A percentile compares a stretch with the other conserved stretches of the same genome.
These are phyloP conservation scores for Heliosperma pusillum DNA, from an alignment of 148 eudicot genomes.

Conservation along the genomic window DNA sequence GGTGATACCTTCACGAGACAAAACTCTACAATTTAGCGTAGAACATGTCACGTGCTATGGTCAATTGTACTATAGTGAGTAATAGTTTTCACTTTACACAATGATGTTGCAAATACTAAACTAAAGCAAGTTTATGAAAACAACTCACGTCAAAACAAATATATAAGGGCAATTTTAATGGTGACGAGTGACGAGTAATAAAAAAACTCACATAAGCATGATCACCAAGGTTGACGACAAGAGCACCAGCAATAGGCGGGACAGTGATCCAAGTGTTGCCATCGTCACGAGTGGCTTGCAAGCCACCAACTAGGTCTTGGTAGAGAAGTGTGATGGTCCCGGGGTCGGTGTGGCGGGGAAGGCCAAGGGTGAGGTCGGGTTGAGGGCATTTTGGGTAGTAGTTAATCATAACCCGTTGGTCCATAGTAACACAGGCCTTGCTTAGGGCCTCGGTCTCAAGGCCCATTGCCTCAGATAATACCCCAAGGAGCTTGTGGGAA, in stretches of 20 bases:
- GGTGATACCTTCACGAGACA: no score
- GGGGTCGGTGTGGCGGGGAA: conserved; percentile 68
- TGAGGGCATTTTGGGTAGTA: conserved; percentile 69
- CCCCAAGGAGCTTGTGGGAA: conserved; percentile 45
- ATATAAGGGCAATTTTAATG: no score
- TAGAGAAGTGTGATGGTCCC: conserved; percentile 56
- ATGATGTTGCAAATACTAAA: no score
- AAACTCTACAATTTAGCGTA: no score
- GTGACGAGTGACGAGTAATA: no score
- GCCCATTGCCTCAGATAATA: conserved; percentile 62
- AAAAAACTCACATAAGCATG: conserved; percentile 43
- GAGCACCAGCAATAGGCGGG: conserved; percentile 61
- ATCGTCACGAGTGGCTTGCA: conserved; percentile 63
- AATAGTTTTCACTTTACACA: no score
- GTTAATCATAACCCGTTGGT: conserved; percentile 55
- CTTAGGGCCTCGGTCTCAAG: conserved; percentile 50
- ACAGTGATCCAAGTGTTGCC: conserved; percentile 78
- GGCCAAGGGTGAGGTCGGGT: conserved; percentile 62
- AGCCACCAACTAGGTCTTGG: conserved; percentile 76
- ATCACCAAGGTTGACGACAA: conserved; percentile 73
- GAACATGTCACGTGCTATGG: no score
- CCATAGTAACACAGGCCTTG: conserved; percentile 56
- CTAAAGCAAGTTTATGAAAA: no score
- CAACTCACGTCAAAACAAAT: no score
- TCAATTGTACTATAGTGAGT: no score